Base-by-base conservation (phyloP, 768 basidiomycete genomes). In the Dictyophora rubrovolvata region DNA sequence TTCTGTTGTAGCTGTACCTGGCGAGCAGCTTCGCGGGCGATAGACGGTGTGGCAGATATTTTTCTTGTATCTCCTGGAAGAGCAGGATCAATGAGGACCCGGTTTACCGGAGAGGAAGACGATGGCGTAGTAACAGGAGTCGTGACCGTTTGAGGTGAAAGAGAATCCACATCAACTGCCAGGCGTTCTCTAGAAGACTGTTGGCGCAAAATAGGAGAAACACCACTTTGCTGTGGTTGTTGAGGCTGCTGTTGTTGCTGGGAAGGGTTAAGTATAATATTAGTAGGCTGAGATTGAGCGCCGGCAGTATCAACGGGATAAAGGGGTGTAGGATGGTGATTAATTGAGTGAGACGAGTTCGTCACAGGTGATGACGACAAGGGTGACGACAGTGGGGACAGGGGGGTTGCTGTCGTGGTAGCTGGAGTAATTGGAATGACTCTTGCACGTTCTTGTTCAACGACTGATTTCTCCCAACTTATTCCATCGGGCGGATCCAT, bases 401-500 rank as follows among this genome's bases (percentile, higher is more conserved):
- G 23, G 54, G 58, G 47, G 36, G 52, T 54, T 16, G 3, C 12
- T 42, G 42, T 4, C 53, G 65, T 14, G 56, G 59, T 23, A 51
- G 63, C 63, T 5, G 63, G 48, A 28, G 67, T 60, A 12, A 2
- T 7, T 28, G 28, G 28, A 3, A 61, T 65, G 51, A 65, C 70
- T 12, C 65, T 70, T 14, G 67, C 69, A 56, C 77, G 78, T 62
- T 77, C 76, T 48, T 77, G 75, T 55, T 79, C 81, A 1, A 80
- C 83, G 11, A 76, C 79, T 37, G 75, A 71, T 56, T 91, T 88
- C 52, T 93, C 91, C 93, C 93, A 94, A 61, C 80, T 79, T 82
- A 94, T 89, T 1, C 85, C 87, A 65, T 93, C 92, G 61, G 92
- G 90, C 0, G 79, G 81, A 55, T 87, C 86, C 77, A 85, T 81